Evolutionary conservation across 2,329 filamentous ascomycete genomes (phyloP).

Genomic region (Nothophoma quercina): DNA sequence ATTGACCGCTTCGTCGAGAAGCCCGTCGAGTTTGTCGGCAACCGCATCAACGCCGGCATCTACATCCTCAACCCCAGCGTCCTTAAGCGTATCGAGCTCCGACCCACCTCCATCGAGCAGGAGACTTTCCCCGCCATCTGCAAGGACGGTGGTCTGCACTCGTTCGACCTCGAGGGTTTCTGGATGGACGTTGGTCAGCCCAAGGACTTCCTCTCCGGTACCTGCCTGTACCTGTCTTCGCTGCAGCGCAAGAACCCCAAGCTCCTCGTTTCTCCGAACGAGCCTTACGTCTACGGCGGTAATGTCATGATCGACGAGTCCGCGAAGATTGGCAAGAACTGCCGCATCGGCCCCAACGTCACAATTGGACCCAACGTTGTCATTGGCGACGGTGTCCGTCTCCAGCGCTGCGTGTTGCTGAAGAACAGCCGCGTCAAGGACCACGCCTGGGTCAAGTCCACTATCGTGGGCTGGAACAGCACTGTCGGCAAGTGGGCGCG

Average conservation of each 20-base stretch:
- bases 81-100: slow-evolving; percentile 89
- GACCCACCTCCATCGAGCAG: slow-evolving; percentile 97
- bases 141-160: slow-evolving; percentile 88
- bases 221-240: slow-evolving; percentile 93
- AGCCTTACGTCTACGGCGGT: slow-evolving; percentile 86
- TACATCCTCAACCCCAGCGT: slow-evolving; percentile 97
- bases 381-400: slow-evolving; percentile 89
- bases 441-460: slow-evolving; percentile 98
- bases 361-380: slow-evolving; percentile 93
- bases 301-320: slow-evolving; percentile 95
- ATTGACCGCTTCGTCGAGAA: slow-evolving; percentile 99
- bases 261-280: slow-evolving; percentile 74
- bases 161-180: slow-evolving; percentile 95
- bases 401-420: slow-evolving; percentile 91
- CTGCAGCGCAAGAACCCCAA: slow-evolving; percentile 90
- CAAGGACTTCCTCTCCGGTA: slow-evolving; percentile 96
- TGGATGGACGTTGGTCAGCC: slow-evolving; percentile 99
- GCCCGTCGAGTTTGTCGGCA: slow-evolving; percentile 97
- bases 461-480: slow-evolving; percentile 98
- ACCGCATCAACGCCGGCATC: slow-evolving; percentile 98
- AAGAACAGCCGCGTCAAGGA: slow-evolving; percentile 95
- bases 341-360: slow-evolving; percentile 96
- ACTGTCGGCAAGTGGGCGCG: slow-evolving; percentile 94
- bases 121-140: slow-evolving; percentile 97
- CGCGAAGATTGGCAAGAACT: slow-evolving; percentile 97